A percentile compares a stretch with the other conserved stretches of the same genome.
Conservation (phyloP, 352 stramenopile genomes). For the Pythium rhizo-oryzae region DNA sequence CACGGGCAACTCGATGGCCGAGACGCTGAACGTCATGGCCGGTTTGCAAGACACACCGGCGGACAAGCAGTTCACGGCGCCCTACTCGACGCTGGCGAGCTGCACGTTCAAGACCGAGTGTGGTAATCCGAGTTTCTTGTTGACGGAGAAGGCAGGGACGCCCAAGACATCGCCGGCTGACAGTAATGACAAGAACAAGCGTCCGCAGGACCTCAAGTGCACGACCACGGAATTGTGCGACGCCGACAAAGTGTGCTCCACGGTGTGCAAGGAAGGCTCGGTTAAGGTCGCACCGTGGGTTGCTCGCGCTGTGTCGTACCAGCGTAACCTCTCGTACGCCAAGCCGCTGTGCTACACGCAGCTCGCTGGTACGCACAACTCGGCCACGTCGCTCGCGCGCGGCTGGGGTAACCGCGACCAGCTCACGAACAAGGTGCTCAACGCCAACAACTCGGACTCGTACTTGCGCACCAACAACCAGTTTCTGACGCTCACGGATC, state of each 20-base stretch:
- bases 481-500: slow-evolving; percentile 75
- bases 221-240: slow-evolving; percentile 57
- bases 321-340: slow-evolving; percentile 76
- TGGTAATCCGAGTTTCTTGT: slow-evolving; percentile 39
- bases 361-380: slow-evolving; percentile 77
- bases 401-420: slow-evolving; percentile 82
- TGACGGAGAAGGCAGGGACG: slow-evolving; percentile 26
- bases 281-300: slow-evolving; percentile 63
- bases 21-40: slow-evolving; percentile 61
- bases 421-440: slow-evolving; percentile 61
- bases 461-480: slow-evolving; percentile 75
- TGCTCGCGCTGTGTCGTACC: slow-evolving; percentile 57
- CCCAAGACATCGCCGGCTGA: background rate
- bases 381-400: slow-evolving; percentile 62
- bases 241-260: slow-evolving; percentile 59
- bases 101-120: slow-evolving; percentile 54
- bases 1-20: slow-evolving; percentile 47
- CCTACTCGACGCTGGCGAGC: slow-evolving; percentile 41
- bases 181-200: slow-evolving; percentile 36
- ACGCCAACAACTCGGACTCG: slow-evolving; percentile 55
- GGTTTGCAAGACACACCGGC: slow-evolving; percentile 30
- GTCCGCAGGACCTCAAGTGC: slow-evolving; percentile 52
- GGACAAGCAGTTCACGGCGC: slow-evolving; percentile 37
- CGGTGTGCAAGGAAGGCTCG: slow-evolving; percentile 62
- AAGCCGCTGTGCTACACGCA: slow-evolving; percentile 73